These are phyloP conservation scores for Sphagnum fallax DNA, from an alignment of 228 moss, liverwort and hornwort species.

Conservation along the genomic window DNA sequence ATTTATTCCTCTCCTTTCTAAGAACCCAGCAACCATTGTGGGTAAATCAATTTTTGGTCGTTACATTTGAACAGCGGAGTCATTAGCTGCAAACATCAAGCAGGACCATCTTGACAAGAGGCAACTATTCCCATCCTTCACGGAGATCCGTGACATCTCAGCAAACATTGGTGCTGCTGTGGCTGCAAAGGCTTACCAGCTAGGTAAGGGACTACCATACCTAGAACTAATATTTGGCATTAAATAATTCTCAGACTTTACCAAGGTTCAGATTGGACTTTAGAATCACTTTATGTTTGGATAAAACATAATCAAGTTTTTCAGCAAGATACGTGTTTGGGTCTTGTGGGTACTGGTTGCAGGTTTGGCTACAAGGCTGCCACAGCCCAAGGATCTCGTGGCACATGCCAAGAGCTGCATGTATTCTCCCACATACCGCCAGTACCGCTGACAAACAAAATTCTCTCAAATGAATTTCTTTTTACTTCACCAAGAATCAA, in stretches of 20 bases:
- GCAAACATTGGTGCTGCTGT: constrained; percentile 76
- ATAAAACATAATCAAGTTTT: neutral
- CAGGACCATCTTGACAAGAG: constrained; percentile 65
- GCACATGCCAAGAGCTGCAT: constrained; percentile 50
- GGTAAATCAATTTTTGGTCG: no score
- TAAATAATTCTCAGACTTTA: no score
- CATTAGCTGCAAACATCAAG: constrained; percentile 59
- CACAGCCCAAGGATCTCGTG: constrained; percentile 44
- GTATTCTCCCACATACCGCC: constrained; percentile 51
- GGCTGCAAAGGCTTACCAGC: constrained; percentile 60
- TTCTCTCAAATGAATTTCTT: no score
- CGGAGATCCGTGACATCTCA: constrained; percentile 76
- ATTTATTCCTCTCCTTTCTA: no score
- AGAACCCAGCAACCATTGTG: no score
- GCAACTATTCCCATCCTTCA: constrained; percentile 69
- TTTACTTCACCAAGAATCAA: no score
- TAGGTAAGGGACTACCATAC: constrained; percentile 26
- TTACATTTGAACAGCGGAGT: constrained; percentile 41
- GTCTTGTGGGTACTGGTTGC: constrained; percentile 3
- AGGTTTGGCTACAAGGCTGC: constrained; percentile 56
- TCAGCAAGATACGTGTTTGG: neutral
- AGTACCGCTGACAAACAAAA: constrained; percentile 14
- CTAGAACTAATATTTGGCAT: no score
- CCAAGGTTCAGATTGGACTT: no score
- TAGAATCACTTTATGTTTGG: neutral